Evolutionary conservation across 805 yeast species (phyloP), one percentile per base, ranked within the genome.

Genomic region (Metschnikowia gelsemii): DNA sequence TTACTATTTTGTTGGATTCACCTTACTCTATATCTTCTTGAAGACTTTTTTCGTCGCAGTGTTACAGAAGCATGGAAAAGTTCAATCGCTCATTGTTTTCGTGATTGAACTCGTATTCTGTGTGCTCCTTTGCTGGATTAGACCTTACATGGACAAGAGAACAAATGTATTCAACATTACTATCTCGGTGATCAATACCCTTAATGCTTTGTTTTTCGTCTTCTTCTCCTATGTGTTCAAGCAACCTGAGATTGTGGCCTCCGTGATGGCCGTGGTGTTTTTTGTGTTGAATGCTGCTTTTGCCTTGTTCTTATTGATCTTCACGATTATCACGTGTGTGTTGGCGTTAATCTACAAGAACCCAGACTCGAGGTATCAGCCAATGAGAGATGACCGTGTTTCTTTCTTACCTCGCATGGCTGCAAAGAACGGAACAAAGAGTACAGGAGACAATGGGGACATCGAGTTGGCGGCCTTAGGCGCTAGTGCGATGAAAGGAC

Each of bases 291-390:
- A 93, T 63, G 99, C 99, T 0, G 82, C 80, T 0, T 85, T 88
- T 64, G 91, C 97, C 3, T 72, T 87, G 51, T 76, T 87, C 55
- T 74, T 91, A 56, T 68, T 93, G 59, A 69, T 93, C 35, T 83
- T 90, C 73, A 89, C 96, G 33, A 81, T 93, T 54, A 79, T 89
- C 27, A 86, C 96, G 1, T 90, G 98, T 68, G 70, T 82, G 5
- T 70, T 88, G 64, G 96, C 96, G 0, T 64, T 93, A 55, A 52
- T 90, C 23, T 83, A 85, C 62, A 88, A 85, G 72, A 89, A 93
- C 62, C 98, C 99, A 39, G 99, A 93, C 64, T 80, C 91, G 8
- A 78, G 96, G 54, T 93, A 93, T 69, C 91, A 88, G 68, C 98
- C 96, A 47, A 85, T 91, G 84, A 85, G 84, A 55, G 99, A 93